Evolutionary conservation across 441 rosid species (phyloP).

Genomic region (Erodium moschatum): DNA sequence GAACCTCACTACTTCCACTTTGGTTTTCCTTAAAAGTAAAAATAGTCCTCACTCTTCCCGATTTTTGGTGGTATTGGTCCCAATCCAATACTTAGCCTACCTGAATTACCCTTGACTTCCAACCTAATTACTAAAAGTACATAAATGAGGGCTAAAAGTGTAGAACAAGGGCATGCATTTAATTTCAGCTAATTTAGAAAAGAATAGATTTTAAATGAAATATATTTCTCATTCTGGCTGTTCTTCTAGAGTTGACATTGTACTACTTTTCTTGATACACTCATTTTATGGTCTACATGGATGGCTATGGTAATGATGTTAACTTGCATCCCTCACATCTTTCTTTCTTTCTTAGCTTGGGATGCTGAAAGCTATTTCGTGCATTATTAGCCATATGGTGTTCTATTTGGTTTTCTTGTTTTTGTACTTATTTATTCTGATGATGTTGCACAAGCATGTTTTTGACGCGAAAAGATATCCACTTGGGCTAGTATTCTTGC

Average conservation of each 20-base stretch:
- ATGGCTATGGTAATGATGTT: not conserved
- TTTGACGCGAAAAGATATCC: not conserved
- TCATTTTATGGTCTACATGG: not conserved
- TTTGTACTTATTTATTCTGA: not conserved
- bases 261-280: not conserved
- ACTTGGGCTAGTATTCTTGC: constrained; percentile 3
- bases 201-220: not conserved
- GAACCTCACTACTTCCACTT: not conserved
- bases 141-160: too few species aligned
- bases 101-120: not conserved
- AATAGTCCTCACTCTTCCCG: not conserved
- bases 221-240: not conserved
- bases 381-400: not conserved
- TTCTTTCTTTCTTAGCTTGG: not conserved
- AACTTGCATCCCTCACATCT: not conserved
- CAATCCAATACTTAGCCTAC: not conserved
- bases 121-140: not conserved
- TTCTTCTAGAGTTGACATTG: not conserved
- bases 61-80: not conserved
- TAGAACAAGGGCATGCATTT: not conserved
- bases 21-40: not conserved
- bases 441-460: not conserved
- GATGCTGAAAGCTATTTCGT: constrained; percentile 1
- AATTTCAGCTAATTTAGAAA: not conserved
- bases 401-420: constrained; percentile 11